Evolutionary conservation across 495 filamentous ascomycete species (phyloP).

Genomic region (Neurospora sp.): DNA sequence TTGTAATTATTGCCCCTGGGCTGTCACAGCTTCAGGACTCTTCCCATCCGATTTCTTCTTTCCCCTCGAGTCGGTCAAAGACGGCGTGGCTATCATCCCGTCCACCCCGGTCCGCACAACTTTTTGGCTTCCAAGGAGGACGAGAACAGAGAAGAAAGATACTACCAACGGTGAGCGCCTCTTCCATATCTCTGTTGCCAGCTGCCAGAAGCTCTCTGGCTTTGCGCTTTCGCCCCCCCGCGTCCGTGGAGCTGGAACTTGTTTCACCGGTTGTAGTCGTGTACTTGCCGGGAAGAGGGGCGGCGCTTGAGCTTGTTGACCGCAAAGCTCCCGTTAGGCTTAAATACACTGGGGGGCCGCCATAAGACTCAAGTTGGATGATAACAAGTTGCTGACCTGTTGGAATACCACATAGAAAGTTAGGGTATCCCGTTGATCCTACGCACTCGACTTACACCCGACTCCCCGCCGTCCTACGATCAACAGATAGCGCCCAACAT

Average conservation of each 20-base stretch:
- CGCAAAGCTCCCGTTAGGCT: background rate
- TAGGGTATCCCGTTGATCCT: background rate
- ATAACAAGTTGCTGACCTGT: background rate
- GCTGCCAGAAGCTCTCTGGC: background rate
- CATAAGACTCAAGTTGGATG: background rate
- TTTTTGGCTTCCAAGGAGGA: background rate
- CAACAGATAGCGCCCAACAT: slow-evolving; percentile 20
- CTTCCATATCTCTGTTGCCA: background rate
- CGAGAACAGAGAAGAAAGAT: background rate
- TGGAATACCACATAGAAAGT: background rate
- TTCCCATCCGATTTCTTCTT: background rate
- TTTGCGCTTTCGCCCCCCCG: background rate
- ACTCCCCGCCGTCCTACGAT: background rate
- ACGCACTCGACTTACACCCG: background rate
- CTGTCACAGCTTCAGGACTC: background rate
- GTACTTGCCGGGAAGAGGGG: background rate
- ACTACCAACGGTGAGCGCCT: background rate
- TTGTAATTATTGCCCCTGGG: background rate
- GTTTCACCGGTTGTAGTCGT: background rate
- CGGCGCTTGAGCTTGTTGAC: background rate
- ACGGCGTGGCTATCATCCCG: background rate
- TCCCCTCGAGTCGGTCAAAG: background rate
- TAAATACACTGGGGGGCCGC: background rate
- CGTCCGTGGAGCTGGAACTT: background rate
- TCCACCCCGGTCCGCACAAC: background rate